Base-by-base conservation (phyloP, 2,329 filamentous ascomycete species). In the Elsinoe perseae region DNA sequence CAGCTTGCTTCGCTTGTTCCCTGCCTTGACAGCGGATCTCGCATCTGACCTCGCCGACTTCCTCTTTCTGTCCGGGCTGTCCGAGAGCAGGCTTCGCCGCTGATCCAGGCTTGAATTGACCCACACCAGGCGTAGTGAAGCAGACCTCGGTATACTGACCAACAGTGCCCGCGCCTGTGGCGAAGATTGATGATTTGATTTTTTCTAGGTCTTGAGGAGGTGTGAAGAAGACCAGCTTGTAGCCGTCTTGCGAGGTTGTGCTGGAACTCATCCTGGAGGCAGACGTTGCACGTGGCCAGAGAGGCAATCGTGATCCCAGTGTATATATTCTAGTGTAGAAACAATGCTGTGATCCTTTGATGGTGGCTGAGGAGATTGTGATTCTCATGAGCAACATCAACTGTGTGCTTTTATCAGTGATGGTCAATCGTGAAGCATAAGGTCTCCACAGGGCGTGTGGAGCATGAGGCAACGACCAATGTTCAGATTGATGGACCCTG, bases 1-100 rank as follows among this genome's bases (percentile, higher is more conserved):
- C 83, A 1, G 78, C 84, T 36, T 74, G 75, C 59, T 71, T 74
- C 0, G 75, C 74, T 16, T 80, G 73, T 6, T 85, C 80, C 62
- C 79, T 76, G 0, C 83, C 82, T 0, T 81, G 62, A 64, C 82
- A 84, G 2, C 86, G 65, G 1, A 80, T 79, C 72, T 89, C 84
- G 14, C 86, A 80, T 48, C 77, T 76, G 1, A 79, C 73, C 68
- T 88, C 85, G 2, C 78, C 74, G 0, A 81, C 74, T 57, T 80
- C 67, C 68, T 87, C 82, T 0, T 87, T 63, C 25, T 72, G 66
- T 0, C 83, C 82, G 1, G 75, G 70, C 8, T 70, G 69, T 0
- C 85, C 85, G 59, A 87, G 81, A 63, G 81, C 71, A 2, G 85
- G 85, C 48, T 83, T 83, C 1, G 85, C 82, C 0, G 72, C 67